Conservation (phyloP, 2,329 filamentous ascomycete genomes). For the Pestalotiopsis sp. region DNA sequence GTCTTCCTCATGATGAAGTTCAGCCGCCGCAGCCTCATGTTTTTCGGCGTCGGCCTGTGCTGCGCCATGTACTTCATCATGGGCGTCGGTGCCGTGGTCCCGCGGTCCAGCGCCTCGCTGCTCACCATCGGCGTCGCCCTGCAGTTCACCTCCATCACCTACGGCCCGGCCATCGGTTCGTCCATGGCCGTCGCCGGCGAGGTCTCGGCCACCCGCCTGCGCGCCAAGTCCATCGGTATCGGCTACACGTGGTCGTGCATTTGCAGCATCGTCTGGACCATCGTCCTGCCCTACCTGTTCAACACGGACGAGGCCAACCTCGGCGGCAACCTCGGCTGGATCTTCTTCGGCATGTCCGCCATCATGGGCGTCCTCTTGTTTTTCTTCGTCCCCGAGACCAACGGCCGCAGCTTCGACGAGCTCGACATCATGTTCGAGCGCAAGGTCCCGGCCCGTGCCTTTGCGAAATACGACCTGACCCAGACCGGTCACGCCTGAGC, state of each 20-base stretch:
- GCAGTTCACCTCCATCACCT: slow-evolving; percentile 21
- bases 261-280: slow-evolving; percentile 5
- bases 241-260: slow-evolving; percentile 6
- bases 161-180: slow-evolving; percentile 23
- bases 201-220: slow-evolving; percentile 8
- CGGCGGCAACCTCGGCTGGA: slow-evolving; percentile 10
- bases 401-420: slow-evolving; percentile 43
- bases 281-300: slow-evolving; percentile 14
- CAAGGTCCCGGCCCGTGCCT: slow-evolving; percentile 28
- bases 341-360: slow-evolving; percentile 10
- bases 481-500: background rate
- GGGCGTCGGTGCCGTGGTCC: slow-evolving; percentile 22
- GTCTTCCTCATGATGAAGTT: slow-evolving; percentile 24
- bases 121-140: slow-evolving; percentile 23
- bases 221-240: slow-evolving; percentile 9
- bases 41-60: slow-evolving; percentile 21
- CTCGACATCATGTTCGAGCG: slow-evolving; percentile 45
- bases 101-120: slow-evolving; percentile 17
- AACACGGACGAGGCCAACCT: slow-evolving; percentile 14
- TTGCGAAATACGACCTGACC: slow-evolving; percentile 14
- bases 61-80: slow-evolving; percentile 23
- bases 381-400: slow-evolving; percentile 43
- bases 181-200: slow-evolving; percentile 15
- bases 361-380: slow-evolving; percentile 18
- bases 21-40: slow-evolving; percentile 23